Percentiles rank a stretch among this genome's conserved stretches.
These are phyloP conservation scores for Solanum arcanum DNA, from an alignment of 257 asterid species.

Conservation along the genomic window DNA sequence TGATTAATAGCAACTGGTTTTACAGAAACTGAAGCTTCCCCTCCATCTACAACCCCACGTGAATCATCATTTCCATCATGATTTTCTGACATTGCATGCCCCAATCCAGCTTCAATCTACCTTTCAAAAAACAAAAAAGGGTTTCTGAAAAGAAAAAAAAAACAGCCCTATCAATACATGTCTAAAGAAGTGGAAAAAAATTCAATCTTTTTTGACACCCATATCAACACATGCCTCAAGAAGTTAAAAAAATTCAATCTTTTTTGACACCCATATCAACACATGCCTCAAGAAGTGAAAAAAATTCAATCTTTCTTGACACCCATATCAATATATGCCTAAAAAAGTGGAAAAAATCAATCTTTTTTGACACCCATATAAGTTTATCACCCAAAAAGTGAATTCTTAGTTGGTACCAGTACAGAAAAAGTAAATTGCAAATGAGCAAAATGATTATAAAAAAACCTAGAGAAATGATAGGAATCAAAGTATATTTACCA, in stretches of 20 bases:
- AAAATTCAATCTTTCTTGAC: not conserved
- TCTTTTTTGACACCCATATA: not conserved
- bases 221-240: not conserved
- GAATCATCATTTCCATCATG: constrained; percentile 27
- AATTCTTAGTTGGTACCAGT: not conserved
- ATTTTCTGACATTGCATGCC: constrained; percentile 45
- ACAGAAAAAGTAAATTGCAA: not conserved
- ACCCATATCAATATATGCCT: not conserved
- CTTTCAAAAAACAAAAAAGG: constrained; percentile 3
- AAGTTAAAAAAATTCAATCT: not conserved
- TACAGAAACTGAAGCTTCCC: not conserved
- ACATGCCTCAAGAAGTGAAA: not conserved
- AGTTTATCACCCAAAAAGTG: not conserved
- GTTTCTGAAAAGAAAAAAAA: not conserved
- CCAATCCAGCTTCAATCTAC: constrained; percentile 5
- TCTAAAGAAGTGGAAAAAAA: not conserved
- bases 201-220: constrained; percentile 5
- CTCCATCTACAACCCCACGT: constrained; percentile 22
- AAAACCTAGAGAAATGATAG: not conserved
- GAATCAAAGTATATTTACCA: not conserved
- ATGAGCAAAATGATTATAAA: not conserved
- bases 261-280: not conserved
- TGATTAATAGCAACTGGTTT: constrained; percentile 27
- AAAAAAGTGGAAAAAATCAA: not conserved
- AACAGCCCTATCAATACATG: not conserved